phyloP scores from a whole-genome alignment of 2,329 filamentous ascomycete species.

The Alternaria brassicicola region DNA sequence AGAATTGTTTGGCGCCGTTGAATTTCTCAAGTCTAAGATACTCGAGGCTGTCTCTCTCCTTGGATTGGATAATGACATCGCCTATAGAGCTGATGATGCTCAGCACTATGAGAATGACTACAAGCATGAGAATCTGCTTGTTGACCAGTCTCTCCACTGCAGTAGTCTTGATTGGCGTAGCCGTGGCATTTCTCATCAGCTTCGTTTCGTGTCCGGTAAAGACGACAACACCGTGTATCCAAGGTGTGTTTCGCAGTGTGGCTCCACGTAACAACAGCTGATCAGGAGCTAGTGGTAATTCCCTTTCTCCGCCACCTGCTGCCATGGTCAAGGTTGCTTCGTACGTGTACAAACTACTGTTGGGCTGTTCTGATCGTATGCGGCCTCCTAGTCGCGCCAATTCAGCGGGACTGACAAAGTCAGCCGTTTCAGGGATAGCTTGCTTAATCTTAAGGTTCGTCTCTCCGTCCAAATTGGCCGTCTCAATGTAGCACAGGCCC shows the following conservation, averaged over 20 bases:
- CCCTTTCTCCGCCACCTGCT: constrained; percentile 88
- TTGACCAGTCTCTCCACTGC: constrained; percentile 95
- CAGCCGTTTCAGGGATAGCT: constrained; percentile 87
- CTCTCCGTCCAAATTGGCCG: constrained; percentile 95
- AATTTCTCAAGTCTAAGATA: constrained; percentile 72
- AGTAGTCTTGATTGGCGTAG: constrained; percentile 95
- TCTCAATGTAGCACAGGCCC: constrained; percentile 98
- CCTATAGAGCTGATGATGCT: constrained; percentile 91
- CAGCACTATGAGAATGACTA: constrained; percentile 80
- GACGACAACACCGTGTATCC: constrained; percentile 94
- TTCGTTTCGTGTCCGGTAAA: constrained; percentile 99
- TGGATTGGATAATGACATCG: constrained; percentile 79
- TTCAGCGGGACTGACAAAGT: constrained; percentile 84
- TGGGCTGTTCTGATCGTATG: constrained; percentile 93
- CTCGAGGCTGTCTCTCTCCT: constrained; percentile 63
- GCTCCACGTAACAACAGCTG: constrained; percentile 92
- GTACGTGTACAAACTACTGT: constrained; percentile 98
- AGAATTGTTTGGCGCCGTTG: constrained; percentile 78
- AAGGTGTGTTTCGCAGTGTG: constrained; percentile 92
- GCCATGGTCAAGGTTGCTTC: constrained; percentile 94
- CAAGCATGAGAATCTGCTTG: constrained; percentile 86
- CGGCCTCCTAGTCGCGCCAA: constrained; percentile 84
- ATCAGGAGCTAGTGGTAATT: constrained; percentile 86
- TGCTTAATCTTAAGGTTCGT: constrained; percentile 99
- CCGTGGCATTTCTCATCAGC: constrained; percentile 97